phyloP scores from a whole-genome alignment of 768 basidiomycete species.

The Leccinum pellstonianum region DNA sequence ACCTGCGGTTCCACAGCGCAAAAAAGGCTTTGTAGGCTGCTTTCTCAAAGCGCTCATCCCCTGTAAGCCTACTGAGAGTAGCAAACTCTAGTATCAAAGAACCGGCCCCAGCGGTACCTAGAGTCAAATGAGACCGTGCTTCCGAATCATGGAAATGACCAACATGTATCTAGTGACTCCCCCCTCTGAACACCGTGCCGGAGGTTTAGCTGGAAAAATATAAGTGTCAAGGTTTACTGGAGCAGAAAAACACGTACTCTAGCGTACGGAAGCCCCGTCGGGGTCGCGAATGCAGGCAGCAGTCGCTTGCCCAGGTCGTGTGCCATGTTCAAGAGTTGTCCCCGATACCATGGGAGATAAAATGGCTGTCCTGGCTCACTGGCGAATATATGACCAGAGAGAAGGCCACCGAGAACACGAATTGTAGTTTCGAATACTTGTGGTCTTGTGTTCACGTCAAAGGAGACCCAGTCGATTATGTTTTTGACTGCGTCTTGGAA shows the following conservation, averaged over 20 bases:
- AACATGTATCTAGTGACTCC: slow-evolving; percentile 85
- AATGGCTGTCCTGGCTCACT: slow-evolving; percentile 63
- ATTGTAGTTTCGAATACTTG: slow-evolving; percentile 99
- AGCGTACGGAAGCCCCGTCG: slow-evolving; percentile 90
- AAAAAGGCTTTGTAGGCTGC: slow-evolving; percentile 90
- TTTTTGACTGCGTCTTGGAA: slow-evolving; percentile 85
- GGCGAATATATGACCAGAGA: slow-evolving; percentile 86
- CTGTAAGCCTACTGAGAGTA: slow-evolving; percentile 87
- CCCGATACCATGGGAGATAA: slow-evolving; percentile 79
- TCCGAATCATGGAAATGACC: slow-evolving; percentile 29
- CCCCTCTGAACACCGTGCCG: slow-evolving; percentile 72
- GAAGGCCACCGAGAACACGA: slow-evolving; percentile 85
- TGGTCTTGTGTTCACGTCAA: slow-evolving; percentile 93
- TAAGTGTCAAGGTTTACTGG: neutral
- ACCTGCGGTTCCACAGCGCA: slow-evolving; percentile 89
- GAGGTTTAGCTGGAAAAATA: slow-evolving; percentile 65
- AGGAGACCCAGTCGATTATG: slow-evolving; percentile 79
- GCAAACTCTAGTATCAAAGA: slow-evolving; percentile 93
- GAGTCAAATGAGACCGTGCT: slow-evolving; percentile 8
- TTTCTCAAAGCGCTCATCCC: slow-evolving; percentile 86
- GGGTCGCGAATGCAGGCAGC: slow-evolving; percentile 87
- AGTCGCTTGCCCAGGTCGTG: slow-evolving; percentile 83
- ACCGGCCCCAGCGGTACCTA: slow-evolving; percentile 90
- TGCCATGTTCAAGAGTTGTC: slow-evolving; percentile 77
- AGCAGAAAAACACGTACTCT: slow-evolving; percentile 47